These are phyloP conservation scores for Detonula confervacea DNA, from an alignment of 352 stramenopile species.

Conservation along the genomic window DNA sequence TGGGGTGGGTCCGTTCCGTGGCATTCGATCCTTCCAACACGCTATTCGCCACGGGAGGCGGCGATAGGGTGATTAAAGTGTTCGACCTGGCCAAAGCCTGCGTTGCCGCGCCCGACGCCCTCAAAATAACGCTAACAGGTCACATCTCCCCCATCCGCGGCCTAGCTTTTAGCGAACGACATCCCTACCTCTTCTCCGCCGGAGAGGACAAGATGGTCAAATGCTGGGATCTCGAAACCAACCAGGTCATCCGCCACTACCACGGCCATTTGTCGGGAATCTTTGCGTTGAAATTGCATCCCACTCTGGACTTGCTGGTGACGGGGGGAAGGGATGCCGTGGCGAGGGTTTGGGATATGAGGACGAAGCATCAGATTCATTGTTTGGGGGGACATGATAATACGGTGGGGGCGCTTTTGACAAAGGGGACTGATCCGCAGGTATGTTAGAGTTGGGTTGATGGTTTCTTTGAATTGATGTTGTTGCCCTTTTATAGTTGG, in stretches of 20 bases:
- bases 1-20: constrained; percentile 97
- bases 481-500: constrained; percentile 9
- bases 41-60: constrained; percentile 94
- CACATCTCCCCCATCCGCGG: constrained; percentile 98
- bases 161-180: constrained; percentile 93
- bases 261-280: constrained; percentile 99
- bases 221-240: constrained; percentile 99
- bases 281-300: constrained; percentile 97
- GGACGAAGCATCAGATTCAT: constrained; percentile 98
- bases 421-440: constrained; percentile 96
- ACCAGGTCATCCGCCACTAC: constrained; percentile 99
- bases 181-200: constrained; percentile 98
- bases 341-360: constrained; percentile 97
- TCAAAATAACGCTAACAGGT: constrained; percentile 99
- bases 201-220: constrained; percentile 99
- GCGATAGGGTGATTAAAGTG: constrained; percentile 98
- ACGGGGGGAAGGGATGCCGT: constrained; percentile 93
- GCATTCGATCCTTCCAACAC: constrained; percentile 98
- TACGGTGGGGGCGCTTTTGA: constrained; percentile 94
- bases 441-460: constrained; percentile 20
- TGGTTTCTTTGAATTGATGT: constrained; percentile 27
- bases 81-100: constrained; percentile 96
- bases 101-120: constrained; percentile 89
- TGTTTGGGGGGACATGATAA: constrained; percentile 96
- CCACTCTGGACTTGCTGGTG: constrained; percentile 97